Evolutionary conservation across 345 rosid genomes (phyloP).

Genomic region (Brassica nigra): DNA sequence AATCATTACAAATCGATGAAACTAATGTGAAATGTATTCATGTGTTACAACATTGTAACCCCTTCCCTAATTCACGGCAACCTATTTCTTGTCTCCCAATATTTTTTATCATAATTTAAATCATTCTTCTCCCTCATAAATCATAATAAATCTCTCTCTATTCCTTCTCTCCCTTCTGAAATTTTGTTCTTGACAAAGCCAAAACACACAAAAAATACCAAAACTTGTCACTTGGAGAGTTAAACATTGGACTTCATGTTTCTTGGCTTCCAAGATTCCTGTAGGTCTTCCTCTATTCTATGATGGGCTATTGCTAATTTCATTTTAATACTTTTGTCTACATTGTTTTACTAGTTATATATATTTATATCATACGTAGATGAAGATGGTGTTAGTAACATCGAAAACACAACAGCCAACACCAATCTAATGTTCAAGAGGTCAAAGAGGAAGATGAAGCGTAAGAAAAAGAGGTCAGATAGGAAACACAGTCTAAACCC

Average conservation of each 20-base stretch:
- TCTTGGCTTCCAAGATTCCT: conserved; percentile 58
- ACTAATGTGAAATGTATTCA: conserved; percentile 42
- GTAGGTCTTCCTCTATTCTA: conserved; percentile 42
- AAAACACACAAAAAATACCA: neutral
- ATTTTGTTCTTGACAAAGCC: neutral
- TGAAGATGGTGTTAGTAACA: conserved; percentile 36
- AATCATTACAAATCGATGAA: neutral
- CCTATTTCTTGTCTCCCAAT: conserved; percentile 20
- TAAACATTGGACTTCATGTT: conserved; percentile 64
- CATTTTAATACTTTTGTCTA: neutral
- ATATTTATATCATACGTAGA: conserved; percentile 39
- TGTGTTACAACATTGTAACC: conserved; percentile 43
- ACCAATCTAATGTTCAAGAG: conserved; percentile 29
- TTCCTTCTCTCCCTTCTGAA: neutral
- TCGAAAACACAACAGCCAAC: conserved; percentile 23
- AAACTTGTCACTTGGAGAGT: conserved; percentile 60
- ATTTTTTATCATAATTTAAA: conserved; percentile 54
- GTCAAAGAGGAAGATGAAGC: conserved; percentile 25
- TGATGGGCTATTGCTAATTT: neutral
- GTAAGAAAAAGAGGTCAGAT: conserved; percentile 33
- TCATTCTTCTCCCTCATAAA: conserved; percentile 37
- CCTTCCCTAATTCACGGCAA: conserved; percentile 38
- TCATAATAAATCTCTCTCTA: conserved; percentile 30
- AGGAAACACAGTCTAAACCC: conserved; percentile 35
- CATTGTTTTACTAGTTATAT: neutral